Base-by-base conservation (phyloP, 2,329 filamentous ascomycete species). In the Paracamarosporium sp. region DNA sequence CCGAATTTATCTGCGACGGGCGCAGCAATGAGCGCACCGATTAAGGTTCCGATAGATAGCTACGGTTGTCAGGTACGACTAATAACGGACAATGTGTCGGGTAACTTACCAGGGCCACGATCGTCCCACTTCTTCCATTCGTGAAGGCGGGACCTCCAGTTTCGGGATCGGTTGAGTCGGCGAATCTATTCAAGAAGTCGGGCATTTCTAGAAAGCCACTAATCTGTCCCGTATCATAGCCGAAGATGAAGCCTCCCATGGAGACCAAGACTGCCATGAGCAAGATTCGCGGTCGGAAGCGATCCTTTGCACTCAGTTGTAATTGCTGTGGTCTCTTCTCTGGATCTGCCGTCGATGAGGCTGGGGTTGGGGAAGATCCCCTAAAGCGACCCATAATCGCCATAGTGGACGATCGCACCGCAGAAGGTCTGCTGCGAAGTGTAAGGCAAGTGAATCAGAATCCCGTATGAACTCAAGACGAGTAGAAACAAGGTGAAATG, bases 41-140 rank as follows among this genome's bases (percentile, higher is more conserved):
- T 86, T 72, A 93, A 90, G 6, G 90, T 92, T 28, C 90, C 90
- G 22, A 88, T 88, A 0, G 88, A 92, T 15, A 92, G 81, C 69
- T 72, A 40, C 15, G 12, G 1, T 9, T 12, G 36, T 65, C 33
- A 63, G 35, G 27, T 25, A 22, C 11, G 20, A 25, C 36, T 43
- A 20, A 27, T 30, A 27, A n/a, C n/a, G 13, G 17, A 27, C 36
- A 20, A 25, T n/a, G 27, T 35, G 3, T 25, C 11, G 24, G 27
- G 25, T 5, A 24, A 62, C 68, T 62, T 61, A 74, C 68, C 45
- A 76, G 55, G 12, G 66, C 73, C 27, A 76, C 74, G 36, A 76
- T 76, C 20, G 72, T 65, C 24, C 74, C 73, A 31, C 67, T 70
- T 33, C 72, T 67, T 36, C 64, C 66, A 40, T 75, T 71, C n/a